These are phyloP conservation scores for Piper betle DNA, from an alignment of 164 flowering plant genomes.

Conservation along the genomic window DNA sequence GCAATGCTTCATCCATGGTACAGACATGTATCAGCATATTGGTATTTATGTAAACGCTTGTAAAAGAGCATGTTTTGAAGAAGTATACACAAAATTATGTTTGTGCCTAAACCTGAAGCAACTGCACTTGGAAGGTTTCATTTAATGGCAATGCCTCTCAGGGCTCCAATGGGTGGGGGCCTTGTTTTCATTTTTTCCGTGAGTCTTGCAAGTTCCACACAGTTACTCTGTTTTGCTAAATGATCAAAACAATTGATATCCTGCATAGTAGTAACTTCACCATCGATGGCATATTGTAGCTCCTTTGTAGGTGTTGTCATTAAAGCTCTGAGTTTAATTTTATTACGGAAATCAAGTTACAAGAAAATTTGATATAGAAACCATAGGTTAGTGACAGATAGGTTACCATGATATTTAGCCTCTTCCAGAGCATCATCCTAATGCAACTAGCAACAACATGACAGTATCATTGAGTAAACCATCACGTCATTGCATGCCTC, in stretches of 20 bases:
- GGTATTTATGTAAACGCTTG: neutral
- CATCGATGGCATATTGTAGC: neutral
- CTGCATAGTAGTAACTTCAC: neutral
- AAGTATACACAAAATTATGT: neutral
- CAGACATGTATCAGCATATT: neutral
- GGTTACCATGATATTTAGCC: too few relatives aligned
- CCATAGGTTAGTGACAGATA: slow-evolving; percentile 2
- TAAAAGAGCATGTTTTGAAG: neutral
- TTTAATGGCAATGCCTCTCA: slow-evolving; percentile 5
- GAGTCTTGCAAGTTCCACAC: slow-evolving; percentile 30
- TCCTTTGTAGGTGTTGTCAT: neutral
- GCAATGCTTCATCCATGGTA: neutral
- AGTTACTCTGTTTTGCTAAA: neutral
- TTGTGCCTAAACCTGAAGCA: too few relatives aligned
- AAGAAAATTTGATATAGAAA: neutral
- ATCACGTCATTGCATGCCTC: too few relatives aligned
- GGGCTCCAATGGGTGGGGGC: slow-evolving; percentile 67
- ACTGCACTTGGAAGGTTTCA: neutral
- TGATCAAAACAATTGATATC: neutral
- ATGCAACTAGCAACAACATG: too few relatives aligned
- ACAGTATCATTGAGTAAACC: too few relatives aligned
- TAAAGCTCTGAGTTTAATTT: too few relatives aligned
- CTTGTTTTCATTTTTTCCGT: slow-evolving; percentile 61
- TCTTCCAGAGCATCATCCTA: too few relatives aligned
- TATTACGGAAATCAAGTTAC: too few relatives aligned